Percentiles rank a stretch among this genome's conserved stretches.
These are phyloP conservation scores for Aspergillus spinulosporus DNA, from an alignment of 2,329 filamentous ascomycete genomes.

Conservation along the genomic window DNA sequence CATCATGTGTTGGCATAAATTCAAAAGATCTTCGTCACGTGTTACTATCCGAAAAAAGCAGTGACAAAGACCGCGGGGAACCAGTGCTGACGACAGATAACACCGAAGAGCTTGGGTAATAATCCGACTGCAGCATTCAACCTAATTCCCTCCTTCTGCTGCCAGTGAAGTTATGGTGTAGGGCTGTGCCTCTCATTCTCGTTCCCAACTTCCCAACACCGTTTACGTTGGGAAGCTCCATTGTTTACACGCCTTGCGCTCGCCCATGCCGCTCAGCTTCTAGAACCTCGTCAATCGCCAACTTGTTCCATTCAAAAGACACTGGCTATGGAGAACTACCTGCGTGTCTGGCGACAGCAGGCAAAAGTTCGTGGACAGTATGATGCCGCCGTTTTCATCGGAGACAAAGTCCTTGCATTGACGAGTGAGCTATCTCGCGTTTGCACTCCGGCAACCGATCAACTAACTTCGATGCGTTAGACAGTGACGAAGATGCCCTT, in stretches of 20 bases:
- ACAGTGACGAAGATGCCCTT: conserved; percentile 90
- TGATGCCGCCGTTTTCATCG: conserved; percentile 94
- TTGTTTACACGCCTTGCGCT: conserved; percentile 13
- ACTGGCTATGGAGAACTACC: conserved; percentile 77
- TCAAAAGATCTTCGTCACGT: not conserved
- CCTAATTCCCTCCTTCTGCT: conserved; percentile 2
- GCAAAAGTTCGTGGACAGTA: conserved; percentile 94
- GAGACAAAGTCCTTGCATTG: conserved; percentile 91
- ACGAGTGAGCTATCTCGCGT: conserved; percentile 65
- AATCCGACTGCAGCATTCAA: not conserved
- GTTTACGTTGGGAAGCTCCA: conserved; percentile 1
- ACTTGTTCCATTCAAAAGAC: not conserved
- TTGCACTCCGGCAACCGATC: not conserved
- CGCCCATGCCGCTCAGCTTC: conserved; percentile 6
- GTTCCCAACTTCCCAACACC: not conserved
- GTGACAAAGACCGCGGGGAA: conserved; percentile 1
- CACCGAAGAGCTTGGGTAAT: not conserved
- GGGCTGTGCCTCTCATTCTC: not conserved
- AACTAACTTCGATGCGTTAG: conserved; percentile 48
- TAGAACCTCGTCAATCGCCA: not conserved
- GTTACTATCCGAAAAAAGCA: conserved; percentile 6
- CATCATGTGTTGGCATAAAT: too few species aligned
- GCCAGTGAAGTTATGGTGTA: not conserved
- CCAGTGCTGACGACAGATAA: conserved; percentile 1
- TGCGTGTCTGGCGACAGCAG: conserved; percentile 93